phyloP scores from a whole-genome alignment of 768 basidiomycete species.

The Cystobasidium onofrii region DNA sequence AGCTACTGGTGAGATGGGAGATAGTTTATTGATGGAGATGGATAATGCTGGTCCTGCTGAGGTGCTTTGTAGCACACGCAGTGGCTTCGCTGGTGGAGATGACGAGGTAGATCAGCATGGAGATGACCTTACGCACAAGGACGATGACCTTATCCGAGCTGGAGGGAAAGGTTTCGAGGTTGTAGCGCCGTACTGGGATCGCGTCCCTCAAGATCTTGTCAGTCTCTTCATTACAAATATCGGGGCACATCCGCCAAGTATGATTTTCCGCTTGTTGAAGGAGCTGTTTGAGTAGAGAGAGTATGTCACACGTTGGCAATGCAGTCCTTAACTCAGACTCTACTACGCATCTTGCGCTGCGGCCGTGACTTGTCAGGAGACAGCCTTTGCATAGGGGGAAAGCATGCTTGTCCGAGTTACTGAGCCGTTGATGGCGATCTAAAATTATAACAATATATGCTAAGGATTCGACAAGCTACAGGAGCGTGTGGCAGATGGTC shows the following conservation, averaged over 20 bases:
- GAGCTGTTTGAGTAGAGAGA: background rate
- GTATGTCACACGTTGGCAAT: background rate
- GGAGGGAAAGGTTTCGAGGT: conserved; percentile 55
- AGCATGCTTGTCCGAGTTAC: no score
- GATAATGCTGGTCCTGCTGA: conserved; percentile 61
- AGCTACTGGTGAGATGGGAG: conserved; percentile 60
- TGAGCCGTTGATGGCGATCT: no score
- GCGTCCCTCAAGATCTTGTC: conserved; percentile 82
- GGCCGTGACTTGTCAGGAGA: no score
- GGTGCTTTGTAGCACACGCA: conserved; percentile 45
- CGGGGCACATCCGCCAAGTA: conserved; percentile 27
- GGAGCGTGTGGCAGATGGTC: no score
- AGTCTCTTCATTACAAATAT: conserved; percentile 94
- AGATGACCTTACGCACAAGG: conserved; percentile 52
- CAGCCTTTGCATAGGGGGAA: no score
- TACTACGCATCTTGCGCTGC: no score
- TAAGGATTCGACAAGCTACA: no score
- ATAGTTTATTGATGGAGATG: conserved; percentile 47
- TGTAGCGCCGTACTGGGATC: conserved; percentile 92
- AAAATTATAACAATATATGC: no score
- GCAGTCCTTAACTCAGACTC: background rate
- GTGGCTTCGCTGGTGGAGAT: conserved; percentile 55
- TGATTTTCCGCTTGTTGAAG: conserved; percentile 22
- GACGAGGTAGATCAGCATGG: conserved; percentile 51
- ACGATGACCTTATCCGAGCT: background rate